Evolutionary conservation across 2,329 filamentous ascomycete species (phyloP).

Genomic region (Fusarium sp.): DNA sequence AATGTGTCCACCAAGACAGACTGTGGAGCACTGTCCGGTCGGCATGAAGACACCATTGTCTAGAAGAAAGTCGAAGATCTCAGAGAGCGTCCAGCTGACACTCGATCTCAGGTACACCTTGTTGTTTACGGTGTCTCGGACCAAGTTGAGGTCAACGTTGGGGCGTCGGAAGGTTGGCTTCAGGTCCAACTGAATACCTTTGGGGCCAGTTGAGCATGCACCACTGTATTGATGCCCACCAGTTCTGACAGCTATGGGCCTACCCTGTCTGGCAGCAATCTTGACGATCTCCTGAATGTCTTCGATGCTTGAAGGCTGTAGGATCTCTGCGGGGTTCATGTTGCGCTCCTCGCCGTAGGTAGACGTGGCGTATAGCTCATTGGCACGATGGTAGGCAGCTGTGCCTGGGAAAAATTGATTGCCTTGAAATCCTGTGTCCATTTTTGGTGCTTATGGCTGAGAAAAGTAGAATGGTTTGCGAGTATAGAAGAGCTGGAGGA

Average conservation of each 20-base stretch:
- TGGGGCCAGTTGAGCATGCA: conserved; percentile 55
- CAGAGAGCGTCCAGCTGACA: conserved; percentile 53
- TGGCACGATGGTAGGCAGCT: conserved; percentile 2
- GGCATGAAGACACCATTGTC: conserved; percentile 55
- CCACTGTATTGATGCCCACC: conserved; percentile 61
- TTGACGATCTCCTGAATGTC: conserved; percentile 53
- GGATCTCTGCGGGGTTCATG: conserved; percentile 55
- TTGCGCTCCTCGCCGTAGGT: conserved; percentile 52
- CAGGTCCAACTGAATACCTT: conserved; percentile 58
- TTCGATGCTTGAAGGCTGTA: conserved; percentile 53
- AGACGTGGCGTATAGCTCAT: conserved; percentile 51
- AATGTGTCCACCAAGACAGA: conserved; percentile 57
- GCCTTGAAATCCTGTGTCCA: conserved; percentile 3
- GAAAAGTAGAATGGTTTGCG: too few relatives aligned
- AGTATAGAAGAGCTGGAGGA: too few relatives aligned
- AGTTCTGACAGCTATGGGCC: conserved; percentile 55
- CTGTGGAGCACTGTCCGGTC: conserved; percentile 55
- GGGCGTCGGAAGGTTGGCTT: conserved; percentile 47
- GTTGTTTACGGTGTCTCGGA: conserved; percentile 29
- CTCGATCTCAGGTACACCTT: conserved; percentile 50
- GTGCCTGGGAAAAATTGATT: conserved; percentile 7
- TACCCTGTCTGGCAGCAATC: conserved; percentile 51
- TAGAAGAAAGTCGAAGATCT: conserved; percentile 54
- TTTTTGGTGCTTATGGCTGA: background rate
- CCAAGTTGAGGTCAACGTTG: conserved; percentile 31